phyloP scores from a whole-genome alignment of 1,139 yeast species.

The Candida freyschussii region DNA sequence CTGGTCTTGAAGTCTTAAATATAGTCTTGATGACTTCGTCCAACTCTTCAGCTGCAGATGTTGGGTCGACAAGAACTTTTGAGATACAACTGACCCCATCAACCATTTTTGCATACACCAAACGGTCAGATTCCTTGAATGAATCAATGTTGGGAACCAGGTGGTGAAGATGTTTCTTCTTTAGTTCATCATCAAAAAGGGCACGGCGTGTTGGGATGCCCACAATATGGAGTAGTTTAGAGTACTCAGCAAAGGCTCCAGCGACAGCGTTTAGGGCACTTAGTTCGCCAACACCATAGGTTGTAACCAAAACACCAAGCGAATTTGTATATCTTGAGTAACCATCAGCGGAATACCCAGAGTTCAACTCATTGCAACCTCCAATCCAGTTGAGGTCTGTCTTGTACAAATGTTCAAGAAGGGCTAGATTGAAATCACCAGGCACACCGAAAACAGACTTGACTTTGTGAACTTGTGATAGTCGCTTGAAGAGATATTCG shows the following conservation, averaged over 20 bases:
- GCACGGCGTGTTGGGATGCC: constrained; percentile 54
- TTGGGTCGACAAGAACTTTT: constrained; percentile 49
- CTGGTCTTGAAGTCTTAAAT: constrained; percentile 62
- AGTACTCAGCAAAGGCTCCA: constrained; percentile 63
- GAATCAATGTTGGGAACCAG: constrained; percentile 48
- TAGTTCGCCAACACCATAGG: constrained; percentile 72
- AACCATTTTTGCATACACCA: constrained; percentile 54
- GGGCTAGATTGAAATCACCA: constrained; percentile 51
- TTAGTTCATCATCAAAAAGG: constrained; percentile 19
- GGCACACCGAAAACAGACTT: constrained; percentile 44
- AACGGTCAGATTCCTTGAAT: constrained; percentile 44
- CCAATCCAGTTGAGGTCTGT: constrained; percentile 41
- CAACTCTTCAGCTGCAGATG: constrained; percentile 47
- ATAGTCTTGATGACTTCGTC: constrained; percentile 61
- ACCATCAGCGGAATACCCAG: constrained; percentile 65
- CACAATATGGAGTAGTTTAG: constrained; percentile 61
- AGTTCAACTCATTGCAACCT: constrained; percentile 52
- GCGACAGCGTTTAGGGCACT: constrained; percentile 64
- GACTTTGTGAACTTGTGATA: constrained; percentile 37
- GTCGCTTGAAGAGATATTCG: constrained; percentile 45
- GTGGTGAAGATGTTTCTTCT: constrained; percentile 46
- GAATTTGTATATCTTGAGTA: constrained; percentile 60
- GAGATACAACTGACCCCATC: constrained; percentile 51
- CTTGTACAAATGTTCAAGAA: constrained; percentile 50
- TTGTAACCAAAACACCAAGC: constrained; percentile 54